These are phyloP conservation scores for Vicia villosa DNA, from an alignment of 306 rosid genomes.

Conservation along the genomic window DNA sequence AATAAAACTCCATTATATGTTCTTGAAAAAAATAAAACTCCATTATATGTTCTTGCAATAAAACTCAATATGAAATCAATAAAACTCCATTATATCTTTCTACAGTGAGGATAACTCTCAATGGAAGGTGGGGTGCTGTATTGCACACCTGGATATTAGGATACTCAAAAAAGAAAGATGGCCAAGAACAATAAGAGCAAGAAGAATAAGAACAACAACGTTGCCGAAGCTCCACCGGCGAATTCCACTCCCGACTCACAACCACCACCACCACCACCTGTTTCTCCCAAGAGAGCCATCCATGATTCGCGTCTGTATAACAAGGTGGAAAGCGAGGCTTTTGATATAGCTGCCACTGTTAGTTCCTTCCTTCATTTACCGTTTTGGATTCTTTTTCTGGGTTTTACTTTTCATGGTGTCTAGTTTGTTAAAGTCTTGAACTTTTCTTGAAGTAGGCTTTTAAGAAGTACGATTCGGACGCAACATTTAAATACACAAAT, in stretches of 20 bases:
- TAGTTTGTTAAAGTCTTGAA: conserved; percentile 17
- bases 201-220: conserved; percentile 35
- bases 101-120: too few species aligned
- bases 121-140: too few species aligned
- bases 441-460: conserved; percentile 56
- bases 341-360: conserved; percentile 77
- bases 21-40: too few species aligned
- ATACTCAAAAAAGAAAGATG: neutral
- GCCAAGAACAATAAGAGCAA: neutral
- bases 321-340: conserved; percentile 77
- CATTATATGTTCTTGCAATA: too few species aligned
- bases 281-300: conserved; percentile 55
- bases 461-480: conserved; percentile 70
- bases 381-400: conserved; percentile 23
- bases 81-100: too few species aligned
- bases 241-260: conserved; percentile 53
- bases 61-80: too few species aligned
- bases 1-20: too few species aligned
- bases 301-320: conserved; percentile 20
- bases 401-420: neutral
- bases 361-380: conserved; percentile 33
- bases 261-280: conserved; percentile 47
- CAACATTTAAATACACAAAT: too few species aligned
- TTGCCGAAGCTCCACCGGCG: conserved; percentile 49
- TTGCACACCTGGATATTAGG: too few species aligned